These are phyloP conservation scores for Pleurotus djamor DNA, from an alignment of 768 basidiomycete genomes.

Conservation along the genomic window DNA sequence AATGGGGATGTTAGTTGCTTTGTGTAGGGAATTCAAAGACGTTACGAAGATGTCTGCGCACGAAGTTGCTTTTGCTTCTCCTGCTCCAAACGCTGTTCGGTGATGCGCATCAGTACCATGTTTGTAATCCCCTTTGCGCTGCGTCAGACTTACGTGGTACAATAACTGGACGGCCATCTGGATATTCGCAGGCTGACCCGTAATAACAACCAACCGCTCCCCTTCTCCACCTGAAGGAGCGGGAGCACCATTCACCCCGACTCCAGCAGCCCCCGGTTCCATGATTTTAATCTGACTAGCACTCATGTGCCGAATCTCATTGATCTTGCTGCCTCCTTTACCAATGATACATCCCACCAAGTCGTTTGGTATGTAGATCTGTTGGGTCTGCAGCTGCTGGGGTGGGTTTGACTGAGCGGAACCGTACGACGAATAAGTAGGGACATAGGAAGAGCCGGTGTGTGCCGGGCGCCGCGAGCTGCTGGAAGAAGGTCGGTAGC, in stretches of 20 bases:
- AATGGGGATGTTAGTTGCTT: neutral
- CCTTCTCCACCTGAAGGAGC: constrained; percentile 75
- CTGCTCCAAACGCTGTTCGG: constrained; percentile 72
- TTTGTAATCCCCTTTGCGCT: too few species aligned
- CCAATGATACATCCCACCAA: constrained; percentile 98
- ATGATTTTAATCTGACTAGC: constrained; percentile 98
- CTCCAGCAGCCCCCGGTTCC: constrained; percentile 86
- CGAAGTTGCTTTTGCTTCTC: constrained; percentile 84
- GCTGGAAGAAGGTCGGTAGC: constrained; percentile 64
- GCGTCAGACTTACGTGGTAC: constrained; percentile 61
- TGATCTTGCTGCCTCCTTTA: constrained; percentile 98
- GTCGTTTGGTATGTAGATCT: constrained; percentile 98
- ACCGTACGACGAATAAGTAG: constrained; percentile 56
- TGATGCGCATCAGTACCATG: constrained; percentile 9
- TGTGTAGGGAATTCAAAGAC: neutral
- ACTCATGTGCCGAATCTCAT: constrained; percentile 95
- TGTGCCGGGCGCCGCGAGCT: constrained; percentile 36
- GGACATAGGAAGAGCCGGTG: constrained; percentile 66
- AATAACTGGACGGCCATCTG: constrained; percentile 95
- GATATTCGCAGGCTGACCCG: constrained; percentile 92
- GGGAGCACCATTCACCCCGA: constrained; percentile 67
- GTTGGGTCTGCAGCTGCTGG: constrained; percentile 88
- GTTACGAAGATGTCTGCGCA: constrained; percentile 24
- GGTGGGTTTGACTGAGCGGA: constrained; percentile 50
- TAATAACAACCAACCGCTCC: constrained; percentile 94